phyloP scores from a whole-genome alignment of 805 yeast species.

The Zygotorulaspora chibaensis region DNA sequence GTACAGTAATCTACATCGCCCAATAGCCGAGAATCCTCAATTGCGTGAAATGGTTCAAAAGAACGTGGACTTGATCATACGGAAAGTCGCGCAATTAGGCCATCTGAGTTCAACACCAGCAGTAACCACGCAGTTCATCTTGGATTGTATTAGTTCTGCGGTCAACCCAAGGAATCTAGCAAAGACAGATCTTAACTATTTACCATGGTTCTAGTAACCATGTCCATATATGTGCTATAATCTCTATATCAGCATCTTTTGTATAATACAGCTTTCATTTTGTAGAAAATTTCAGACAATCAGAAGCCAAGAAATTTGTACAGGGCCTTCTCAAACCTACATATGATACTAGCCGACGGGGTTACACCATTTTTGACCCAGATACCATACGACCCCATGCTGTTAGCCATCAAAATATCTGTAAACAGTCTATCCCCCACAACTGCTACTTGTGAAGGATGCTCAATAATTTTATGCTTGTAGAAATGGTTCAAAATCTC shows the following conservation, averaged over 20 bases:
- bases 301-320: slow-evolving; percentile 7
- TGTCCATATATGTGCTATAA: slow-evolving; percentile 21
- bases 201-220: slow-evolving; percentile 73
- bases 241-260: neutral
- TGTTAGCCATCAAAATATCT: slow-evolving; percentile 88
- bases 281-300: neutral
- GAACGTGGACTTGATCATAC: slow-evolving; percentile 80
- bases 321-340: slow-evolving; percentile 19
- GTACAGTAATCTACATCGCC: slow-evolving; percentile 84
- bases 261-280: neutral
- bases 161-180: slow-evolving; percentile 93
- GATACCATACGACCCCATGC: slow-evolving; percentile 81
- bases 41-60: slow-evolving; percentile 80
- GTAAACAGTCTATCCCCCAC: slow-evolving; percentile 91
- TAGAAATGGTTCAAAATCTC: slow-evolving; percentile 64
- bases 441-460: slow-evolving; percentile 67
- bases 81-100: slow-evolving; percentile 73
- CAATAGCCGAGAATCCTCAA: slow-evolving; percentile 78
- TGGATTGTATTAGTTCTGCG: slow-evolving; percentile 89
- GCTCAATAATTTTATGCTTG: slow-evolving; percentile 40
- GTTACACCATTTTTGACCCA: slow-evolving; percentile 82
- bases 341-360: slow-evolving; percentile 33
- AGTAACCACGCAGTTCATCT: slow-evolving; percentile 80
- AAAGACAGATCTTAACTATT: slow-evolving; percentile 85
- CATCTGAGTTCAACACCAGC: slow-evolving; percentile 51